These are phyloP conservation scores for Ceratobasidium sp. DNA, from an alignment of 1,284 basidiomycete genomes.

Conservation along the genomic window DNA sequence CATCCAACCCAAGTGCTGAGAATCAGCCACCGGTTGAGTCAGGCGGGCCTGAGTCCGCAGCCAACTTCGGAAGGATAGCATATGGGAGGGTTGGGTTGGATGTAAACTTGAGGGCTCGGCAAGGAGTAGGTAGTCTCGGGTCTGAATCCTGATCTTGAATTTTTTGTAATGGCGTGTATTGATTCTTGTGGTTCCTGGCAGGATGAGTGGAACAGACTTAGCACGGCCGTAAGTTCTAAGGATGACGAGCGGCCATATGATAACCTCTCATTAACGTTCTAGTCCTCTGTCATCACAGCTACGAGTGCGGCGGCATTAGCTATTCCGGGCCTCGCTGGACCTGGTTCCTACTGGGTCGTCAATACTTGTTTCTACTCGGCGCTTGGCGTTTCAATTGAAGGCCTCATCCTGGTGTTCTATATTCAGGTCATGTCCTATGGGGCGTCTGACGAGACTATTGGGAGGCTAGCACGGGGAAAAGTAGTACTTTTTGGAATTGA, in stretches of 20 bases:
- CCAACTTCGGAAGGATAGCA: neutral
- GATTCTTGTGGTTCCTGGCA: neutral
- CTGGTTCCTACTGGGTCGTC: conserved; percentile 8
- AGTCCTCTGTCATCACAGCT: conserved; percentile 16
- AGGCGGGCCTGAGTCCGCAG: too few relatives aligned
- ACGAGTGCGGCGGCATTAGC: conserved; percentile 9
- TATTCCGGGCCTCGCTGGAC: conserved; percentile 8
- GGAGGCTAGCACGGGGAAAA: neutral
- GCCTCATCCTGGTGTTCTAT: conserved; percentile 12
- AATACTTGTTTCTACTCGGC: conserved; percentile 2
- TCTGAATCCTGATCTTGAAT: neutral
- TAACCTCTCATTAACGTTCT: neutral
- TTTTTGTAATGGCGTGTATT: neutral
- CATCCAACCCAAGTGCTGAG: neutral
- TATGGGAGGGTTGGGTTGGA: neutral
- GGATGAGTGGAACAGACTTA: conserved; percentile 15
- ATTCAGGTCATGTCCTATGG: neutral
- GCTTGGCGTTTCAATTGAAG: conserved; percentile 12
- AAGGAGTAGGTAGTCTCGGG: neutral
- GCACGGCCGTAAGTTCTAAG: neutral
- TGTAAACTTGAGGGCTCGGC: neutral
- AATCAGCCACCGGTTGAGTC: neutral
- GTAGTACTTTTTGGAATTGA: neutral
- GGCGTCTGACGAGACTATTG: conserved; percentile 7
- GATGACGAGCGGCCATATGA: neutral